Base-by-base conservation (phyloP, 192 early-diverging fungal genomes). In the Chytriomyces confervae region DNA sequence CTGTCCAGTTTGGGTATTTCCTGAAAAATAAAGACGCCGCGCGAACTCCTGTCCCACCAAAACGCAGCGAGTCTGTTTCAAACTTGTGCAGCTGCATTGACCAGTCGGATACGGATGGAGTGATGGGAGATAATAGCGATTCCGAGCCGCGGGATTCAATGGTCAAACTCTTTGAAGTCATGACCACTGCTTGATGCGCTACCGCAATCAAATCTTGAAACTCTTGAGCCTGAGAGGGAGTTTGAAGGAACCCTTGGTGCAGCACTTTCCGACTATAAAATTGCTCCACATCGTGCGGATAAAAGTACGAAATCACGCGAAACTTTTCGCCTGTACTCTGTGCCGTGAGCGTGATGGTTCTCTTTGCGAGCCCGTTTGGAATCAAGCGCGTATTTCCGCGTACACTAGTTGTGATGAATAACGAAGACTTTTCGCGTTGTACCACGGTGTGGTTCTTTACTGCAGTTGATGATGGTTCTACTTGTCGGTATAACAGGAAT, bases 281-380 rank as follows among this genome's bases (percentile, higher is more conserved):
- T 0, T 43, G 24, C n/a, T 23, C 18, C 16, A 66, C 36, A 16
- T 66, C n/a, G 16, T n/a, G 3, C 18, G 36, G 64, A 23, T 66
- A 23, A 27, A 66, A 66, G 27, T 66, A 66, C 13, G 64, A 66
- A 29, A 66, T 43, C 13, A 66, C 64, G 20, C 64, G 64, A 27
- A 29, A 66, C 23, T 61, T 61, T 27, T 18, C 27, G 64, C n/a
- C 13, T 3, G 64, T 66, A 3, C 18, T 27, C 3, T 18, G 16
- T 23, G 20, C 18, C 20, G 27, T 27, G 64, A 69, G 57, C 23
- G 57, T n/a, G 16, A 61, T 69, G 9, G 67, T 45, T 69, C 67
- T 10, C 10, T 69, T 69, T 13, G 67, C 67, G 4, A 69, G 49
- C 3, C 57, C 57, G 20, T 60, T n/a, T n/a, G 16, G 20, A 5